A percentile compares a stretch with the other conserved stretches of the same genome.
Conservation (phyloP, 1,284 basidiomycete genomes). For the Neotropicomus parvogracilis region DNA sequence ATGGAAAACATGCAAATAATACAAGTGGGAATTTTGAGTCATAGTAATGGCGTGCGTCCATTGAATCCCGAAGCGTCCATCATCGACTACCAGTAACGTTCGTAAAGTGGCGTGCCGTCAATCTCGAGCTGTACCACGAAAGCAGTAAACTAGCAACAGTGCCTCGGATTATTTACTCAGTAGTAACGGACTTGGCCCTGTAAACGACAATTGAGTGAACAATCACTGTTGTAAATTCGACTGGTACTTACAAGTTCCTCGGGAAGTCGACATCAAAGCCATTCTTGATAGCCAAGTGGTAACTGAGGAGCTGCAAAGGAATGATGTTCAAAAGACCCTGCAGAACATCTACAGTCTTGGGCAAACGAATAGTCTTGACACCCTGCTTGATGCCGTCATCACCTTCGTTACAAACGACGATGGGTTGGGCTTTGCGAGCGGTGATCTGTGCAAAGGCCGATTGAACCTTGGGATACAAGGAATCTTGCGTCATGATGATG, state of each 20-base stretch:
- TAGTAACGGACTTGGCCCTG: conserved; percentile 82
- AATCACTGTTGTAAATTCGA: conserved; percentile 5
- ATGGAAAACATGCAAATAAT: background rate
- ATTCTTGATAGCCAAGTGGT: conserved; percentile 93
- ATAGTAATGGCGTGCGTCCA: conserved; percentile 14
- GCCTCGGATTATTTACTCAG: conserved; percentile 57
- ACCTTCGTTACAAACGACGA: conserved; percentile 95
- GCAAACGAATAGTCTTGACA: conserved; percentile 88
- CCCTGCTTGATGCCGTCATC: conserved; percentile 77
- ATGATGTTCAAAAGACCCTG: conserved; percentile 98
- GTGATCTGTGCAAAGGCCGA: conserved; percentile 95
- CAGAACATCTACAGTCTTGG: conserved; percentile 89
- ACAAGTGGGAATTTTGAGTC: conserved; percentile 3
- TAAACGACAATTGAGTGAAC: conserved; percentile 15
- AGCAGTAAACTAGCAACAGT: background rate
- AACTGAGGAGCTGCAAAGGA: conserved; percentile 92
- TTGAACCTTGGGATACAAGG: conserved; percentile 97
- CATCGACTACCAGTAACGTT: conserved; percentile 26
- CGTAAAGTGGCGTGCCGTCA: conserved; percentile 19
- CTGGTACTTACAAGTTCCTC: conserved; percentile 75
- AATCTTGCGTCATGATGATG: conserved; percentile 99
- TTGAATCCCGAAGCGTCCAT: conserved; percentile 29
- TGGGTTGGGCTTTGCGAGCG: conserved; percentile 92
- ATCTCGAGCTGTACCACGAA: background rate
- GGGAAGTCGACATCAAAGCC: conserved; percentile 99